Evolutionary conservation across 2,329 filamentous ascomycete genomes (phyloP).

Genomic region (Diaporthe sp.): DNA sequence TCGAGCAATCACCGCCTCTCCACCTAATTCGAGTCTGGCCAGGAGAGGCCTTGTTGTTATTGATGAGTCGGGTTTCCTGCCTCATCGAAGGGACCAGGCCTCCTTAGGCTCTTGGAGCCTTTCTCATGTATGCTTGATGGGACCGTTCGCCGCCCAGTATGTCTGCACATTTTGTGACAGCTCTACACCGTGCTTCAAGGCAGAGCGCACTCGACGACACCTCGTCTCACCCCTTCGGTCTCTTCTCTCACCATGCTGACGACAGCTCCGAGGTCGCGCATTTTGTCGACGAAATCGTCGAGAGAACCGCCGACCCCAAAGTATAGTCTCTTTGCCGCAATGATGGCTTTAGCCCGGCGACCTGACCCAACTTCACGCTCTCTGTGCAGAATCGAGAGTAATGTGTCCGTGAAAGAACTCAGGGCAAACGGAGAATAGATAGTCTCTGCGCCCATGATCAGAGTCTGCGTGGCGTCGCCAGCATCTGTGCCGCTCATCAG

Average conservation of each 20-base stretch:
- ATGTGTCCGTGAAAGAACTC: slow-evolving; percentile 75
- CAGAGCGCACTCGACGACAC: slow-evolving; percentile 68
- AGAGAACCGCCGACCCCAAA: slow-evolving; percentile 89
- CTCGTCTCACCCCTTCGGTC: slow-evolving; percentile 71
- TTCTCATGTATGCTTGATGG: background rate
- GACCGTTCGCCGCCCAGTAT: background rate
- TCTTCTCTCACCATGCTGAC: slow-evolving; percentile 71
- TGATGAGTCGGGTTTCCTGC: background rate
- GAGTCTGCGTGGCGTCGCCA: slow-evolving; percentile 48
- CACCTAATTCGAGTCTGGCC: background rate
- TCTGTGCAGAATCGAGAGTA: slow-evolving; percentile 70
- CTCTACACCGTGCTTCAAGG: slow-evolving; percentile 40
- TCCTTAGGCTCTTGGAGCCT: background rate
- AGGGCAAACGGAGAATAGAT: slow-evolving; percentile 85
- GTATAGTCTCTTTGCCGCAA: slow-evolving; percentile 85
- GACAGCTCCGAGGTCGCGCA: slow-evolving; percentile 61
- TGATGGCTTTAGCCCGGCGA: slow-evolving; percentile 71
- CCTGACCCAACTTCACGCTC: slow-evolving; percentile 55
- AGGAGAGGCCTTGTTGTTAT: background rate
- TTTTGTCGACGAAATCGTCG: slow-evolving; percentile 76
- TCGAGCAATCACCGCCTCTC: background rate
- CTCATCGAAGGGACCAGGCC: background rate
- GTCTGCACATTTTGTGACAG: background rate
- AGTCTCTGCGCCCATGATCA: slow-evolving; percentile 83
- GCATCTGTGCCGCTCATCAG: slow-evolving; percentile 40